phyloP scores from a whole-genome alignment of 2,329 filamentous ascomycete genomes.

The Lachnellula arida region DNA sequence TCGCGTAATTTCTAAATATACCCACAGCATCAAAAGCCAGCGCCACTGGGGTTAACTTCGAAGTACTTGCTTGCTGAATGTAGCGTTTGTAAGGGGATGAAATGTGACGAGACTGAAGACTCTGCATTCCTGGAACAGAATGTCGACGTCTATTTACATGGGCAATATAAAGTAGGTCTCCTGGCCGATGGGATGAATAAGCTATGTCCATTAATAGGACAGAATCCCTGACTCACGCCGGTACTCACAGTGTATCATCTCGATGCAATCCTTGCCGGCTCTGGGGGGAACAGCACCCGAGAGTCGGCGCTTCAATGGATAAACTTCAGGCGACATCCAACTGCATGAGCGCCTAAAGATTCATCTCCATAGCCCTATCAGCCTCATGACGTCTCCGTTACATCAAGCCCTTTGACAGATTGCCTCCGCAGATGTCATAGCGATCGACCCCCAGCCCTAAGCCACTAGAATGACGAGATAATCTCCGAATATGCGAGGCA shows the following conservation, averaged over 20 bases:
- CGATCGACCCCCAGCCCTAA: slow-evolving; percentile 5
- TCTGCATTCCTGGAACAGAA: slow-evolving; percentile 2
- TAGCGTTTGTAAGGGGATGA: neutral
- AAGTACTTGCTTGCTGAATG: neutral
- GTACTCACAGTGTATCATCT: neutral
- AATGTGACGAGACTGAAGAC: slow-evolving; percentile 5
- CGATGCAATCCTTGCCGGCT: neutral
- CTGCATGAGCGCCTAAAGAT: slow-evolving; percentile 23
- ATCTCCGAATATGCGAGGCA: slow-evolving; percentile 13
- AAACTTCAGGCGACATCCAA: slow-evolving; percentile 22
- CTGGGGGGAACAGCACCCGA: neutral
- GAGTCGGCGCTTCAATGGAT: slow-evolving; percentile 19
- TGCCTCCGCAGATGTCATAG: slow-evolving; percentile 8
- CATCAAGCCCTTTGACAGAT: neutral
- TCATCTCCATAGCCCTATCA: slow-evolving; percentile 10
- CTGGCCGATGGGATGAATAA: neutral
- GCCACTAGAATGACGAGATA: slow-evolving; percentile 4
- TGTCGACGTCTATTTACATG: neutral
- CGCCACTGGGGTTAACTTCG: neutral
- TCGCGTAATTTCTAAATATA: neutral
- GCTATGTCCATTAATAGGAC: slow-evolving; percentile 1
- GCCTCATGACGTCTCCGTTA: slow-evolving; percentile 18
- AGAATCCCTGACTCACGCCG: slow-evolving; percentile 2
- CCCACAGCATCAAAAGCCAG: neutral
- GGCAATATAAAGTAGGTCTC: neutral